These are phyloP conservation scores for Celoporthe dispersa DNA, from an alignment of 2,329 filamentous ascomycete genomes.

Conservation along the genomic window DNA sequence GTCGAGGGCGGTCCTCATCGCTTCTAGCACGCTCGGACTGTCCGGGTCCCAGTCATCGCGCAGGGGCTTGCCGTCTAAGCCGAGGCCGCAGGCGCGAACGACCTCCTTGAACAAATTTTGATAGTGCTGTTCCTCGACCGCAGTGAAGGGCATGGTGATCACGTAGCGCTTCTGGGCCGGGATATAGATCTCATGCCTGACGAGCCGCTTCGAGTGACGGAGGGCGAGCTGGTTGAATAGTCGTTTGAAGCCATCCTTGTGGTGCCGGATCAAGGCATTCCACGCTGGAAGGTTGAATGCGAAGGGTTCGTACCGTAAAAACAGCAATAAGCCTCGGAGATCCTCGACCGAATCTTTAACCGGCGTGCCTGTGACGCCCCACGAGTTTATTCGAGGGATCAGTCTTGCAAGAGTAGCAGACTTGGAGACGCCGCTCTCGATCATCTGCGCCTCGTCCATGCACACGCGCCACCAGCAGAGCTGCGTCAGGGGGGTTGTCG, in stretches of 20 bases:
- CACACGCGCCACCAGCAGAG: slow-evolving; percentile 88
- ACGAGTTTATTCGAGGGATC: slow-evolving; percentile 84
- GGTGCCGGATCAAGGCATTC: slow-evolving; percentile 64
- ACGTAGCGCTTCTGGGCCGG: slow-evolving; percentile 85
- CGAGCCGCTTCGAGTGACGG: slow-evolving; percentile 81
- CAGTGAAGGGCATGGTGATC: slow-evolving; percentile 87
- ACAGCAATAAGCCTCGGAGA: slow-evolving; percentile 78
- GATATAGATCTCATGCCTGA: slow-evolving; percentile 77
- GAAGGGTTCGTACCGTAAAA: slow-evolving; percentile 80
- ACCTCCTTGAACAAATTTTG: slow-evolving; percentile 75
- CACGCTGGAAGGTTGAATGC: slow-evolving; percentile 67
- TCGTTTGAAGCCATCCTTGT: slow-evolving; percentile 67
- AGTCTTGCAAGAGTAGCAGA: slow-evolving; percentile 79
- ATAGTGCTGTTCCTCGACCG: slow-evolving; percentile 91
- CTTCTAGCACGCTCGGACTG: slow-evolving; percentile 59
- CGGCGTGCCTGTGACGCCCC: slow-evolving; percentile 92
- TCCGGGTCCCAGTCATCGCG: slow-evolving; percentile 67
- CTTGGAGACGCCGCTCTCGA: slow-evolving; percentile 84
- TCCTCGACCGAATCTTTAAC: slow-evolving; percentile 71
- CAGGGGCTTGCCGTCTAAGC: slow-evolving; percentile 65
- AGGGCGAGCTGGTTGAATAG: slow-evolving; percentile 76
- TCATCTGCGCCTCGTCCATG: slow-evolving; percentile 84
- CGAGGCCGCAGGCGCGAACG: slow-evolving; percentile 70
- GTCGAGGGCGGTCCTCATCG: slow-evolving; percentile 80
- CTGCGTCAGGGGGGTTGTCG: slow-evolving; percentile 76